These are phyloP conservation scores for Hypomontagnella submonticulosa DNA, from an alignment of 495 filamentous ascomycete species.

Conservation along the genomic window DNA sequence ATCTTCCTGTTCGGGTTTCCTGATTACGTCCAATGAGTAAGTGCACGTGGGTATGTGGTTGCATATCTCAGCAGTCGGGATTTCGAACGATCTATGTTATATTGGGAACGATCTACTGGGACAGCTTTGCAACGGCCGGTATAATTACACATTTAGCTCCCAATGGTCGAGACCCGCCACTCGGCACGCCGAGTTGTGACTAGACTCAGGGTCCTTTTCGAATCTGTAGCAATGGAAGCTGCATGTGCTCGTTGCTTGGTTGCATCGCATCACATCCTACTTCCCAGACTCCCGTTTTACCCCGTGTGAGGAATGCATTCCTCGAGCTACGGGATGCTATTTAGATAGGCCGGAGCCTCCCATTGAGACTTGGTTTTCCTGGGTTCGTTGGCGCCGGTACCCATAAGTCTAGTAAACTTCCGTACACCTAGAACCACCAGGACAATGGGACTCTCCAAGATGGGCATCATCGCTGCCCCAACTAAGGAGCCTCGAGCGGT, in stretches of 20 bases:
- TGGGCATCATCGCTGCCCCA: slow-evolving; percentile 48
- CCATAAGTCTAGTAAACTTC: background rate
- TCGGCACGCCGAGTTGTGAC: background rate
- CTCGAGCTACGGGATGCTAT: slow-evolving; percentile 2
- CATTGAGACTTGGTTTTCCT: background rate
- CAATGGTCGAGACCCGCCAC: background rate
- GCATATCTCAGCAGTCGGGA: background rate
- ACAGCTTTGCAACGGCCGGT: background rate
- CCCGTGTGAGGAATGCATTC: slow-evolving; percentile 11
- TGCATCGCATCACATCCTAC: background rate
- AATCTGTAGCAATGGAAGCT: background rate
- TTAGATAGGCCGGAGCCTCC: slow-evolving; percentile 9
- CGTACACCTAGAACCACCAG: background rate
- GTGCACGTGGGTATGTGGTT: slow-evolving; percentile 19
- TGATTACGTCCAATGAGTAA: slow-evolving; percentile 18
- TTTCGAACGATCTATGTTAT: slow-evolving; percentile 1
- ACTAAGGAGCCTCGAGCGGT: slow-evolving; percentile 43
- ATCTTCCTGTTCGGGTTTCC: background rate
- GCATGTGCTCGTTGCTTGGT: slow-evolving; percentile 3
- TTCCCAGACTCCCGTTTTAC: background rate
- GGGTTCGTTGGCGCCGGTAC: background rate
- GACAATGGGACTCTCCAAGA: slow-evolving; percentile 32
- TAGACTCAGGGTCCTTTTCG: background rate
- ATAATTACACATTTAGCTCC: background rate
- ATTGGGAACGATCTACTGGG: background rate